Conservation (phyloP, 495 filamentous ascomycete genomes). For the Podospora australis region DNA sequence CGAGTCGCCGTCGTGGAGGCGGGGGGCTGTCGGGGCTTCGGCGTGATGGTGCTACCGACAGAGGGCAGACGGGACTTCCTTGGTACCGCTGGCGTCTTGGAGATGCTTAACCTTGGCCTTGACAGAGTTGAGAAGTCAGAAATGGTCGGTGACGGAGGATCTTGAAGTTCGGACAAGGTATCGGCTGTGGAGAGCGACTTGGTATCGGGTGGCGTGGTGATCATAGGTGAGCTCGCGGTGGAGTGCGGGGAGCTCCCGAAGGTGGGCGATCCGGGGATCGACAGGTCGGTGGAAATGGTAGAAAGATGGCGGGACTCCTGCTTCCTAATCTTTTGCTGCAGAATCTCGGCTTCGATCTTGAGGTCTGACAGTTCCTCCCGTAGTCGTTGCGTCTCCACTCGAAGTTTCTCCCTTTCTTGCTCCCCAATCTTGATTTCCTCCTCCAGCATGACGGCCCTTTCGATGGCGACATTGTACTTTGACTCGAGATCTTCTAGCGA, state of each 20-base stretch:
- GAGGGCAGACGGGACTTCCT: constrained; percentile 43
- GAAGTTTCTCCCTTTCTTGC: constrained; percentile 76
- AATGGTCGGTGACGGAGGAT: constrained; percentile 56
- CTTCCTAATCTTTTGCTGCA: constrained; percentile 81
- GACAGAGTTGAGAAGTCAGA: constrained; percentile 60
- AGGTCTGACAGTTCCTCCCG: constrained; percentile 87
- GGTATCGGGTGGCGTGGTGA: constrained; percentile 62
- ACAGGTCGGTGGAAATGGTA: constrained; percentile 45
- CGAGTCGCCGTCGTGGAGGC: constrained; percentile 25
- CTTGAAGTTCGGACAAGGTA: constrained; percentile 37
- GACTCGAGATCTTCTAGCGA: constrained; percentile 95
- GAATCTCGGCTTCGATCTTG: constrained; percentile 89
- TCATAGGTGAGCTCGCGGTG: constrained; percentile 65
- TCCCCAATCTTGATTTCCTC: constrained; percentile 88
- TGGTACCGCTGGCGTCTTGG: constrained; percentile 24
- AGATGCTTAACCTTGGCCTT: constrained; percentile 17
- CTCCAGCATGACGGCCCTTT: constrained; percentile 85
- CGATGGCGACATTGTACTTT: constrained; percentile 91
- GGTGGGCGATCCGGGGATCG: constrained; percentile 48
- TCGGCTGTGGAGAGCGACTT: constrained; percentile 47
- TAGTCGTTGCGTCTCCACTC: constrained; percentile 83
- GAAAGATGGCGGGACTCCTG: constrained; percentile 47
- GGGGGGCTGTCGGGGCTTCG: constrained; percentile 37
- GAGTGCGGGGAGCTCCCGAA: constrained; percentile 51
- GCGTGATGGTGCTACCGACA: constrained; percentile 43